Base-by-base conservation (phyloP, 106 monocot genomes). In the Apostasia shenzhenica region DNA sequence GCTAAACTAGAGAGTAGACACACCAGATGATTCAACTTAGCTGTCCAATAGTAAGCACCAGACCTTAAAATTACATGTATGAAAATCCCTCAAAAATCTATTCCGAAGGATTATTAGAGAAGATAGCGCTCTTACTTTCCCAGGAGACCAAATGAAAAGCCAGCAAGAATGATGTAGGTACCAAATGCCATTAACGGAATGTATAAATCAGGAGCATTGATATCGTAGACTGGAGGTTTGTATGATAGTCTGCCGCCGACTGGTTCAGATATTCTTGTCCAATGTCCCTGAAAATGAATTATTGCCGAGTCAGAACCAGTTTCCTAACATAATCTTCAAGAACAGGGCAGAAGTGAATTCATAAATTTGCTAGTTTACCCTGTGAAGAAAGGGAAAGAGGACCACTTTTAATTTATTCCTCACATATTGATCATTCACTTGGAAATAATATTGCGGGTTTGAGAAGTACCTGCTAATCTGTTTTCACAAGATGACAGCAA, bases 181-280 rank as follows among this genome's bases (percentile, higher is more conserved):
- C 75, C 80, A 57, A 80, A 80, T 40, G 80, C 80, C 80, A 80
- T 80, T 2, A 80, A 63, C 48, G 79, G 79, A 37, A 80, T 80
- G 63, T 80, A 80, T n/a, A 80, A 59, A 52, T 73, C 73, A 9
- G 73, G 73, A 63, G 73, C 73, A 53, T 73, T 73, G 41, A 73
- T 73, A 26, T 73, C 79, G 64, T 70, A 80, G 39, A 80, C 69
- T 63, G 79, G 79, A 74, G 79, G 73, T 69, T 80, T 80, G 70
- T 80, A 80, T 6, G 79, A 80, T 3, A 80, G 62, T 63, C 79
- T 74, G 55, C 79, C 79, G 8, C 79, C 79, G 63, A 80, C 79
- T 45, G 79, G 79, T 41, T 80, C 79, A 57, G 69, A 64, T 47
- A 80, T 80, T 63, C 79, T 69, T 2, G 79, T 74, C 79, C 79